Conservation (phyloP, 2,329 filamentous ascomycete species). For the Penicillium capsulatum region DNA sequence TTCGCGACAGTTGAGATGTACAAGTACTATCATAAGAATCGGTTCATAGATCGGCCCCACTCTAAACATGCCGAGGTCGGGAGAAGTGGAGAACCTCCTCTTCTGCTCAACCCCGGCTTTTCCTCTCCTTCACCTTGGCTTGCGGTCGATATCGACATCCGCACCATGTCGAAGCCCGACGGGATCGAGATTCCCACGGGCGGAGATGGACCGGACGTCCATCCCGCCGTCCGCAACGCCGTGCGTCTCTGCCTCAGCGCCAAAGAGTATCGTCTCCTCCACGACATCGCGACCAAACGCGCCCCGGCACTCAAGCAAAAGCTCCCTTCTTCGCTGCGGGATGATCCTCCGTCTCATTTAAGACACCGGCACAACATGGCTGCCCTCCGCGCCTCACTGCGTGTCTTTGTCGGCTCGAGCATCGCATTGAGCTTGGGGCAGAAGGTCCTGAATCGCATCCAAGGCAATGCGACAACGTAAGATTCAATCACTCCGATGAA, state of each 20-base stretch:
- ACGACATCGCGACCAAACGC: slow-evolving; percentile 75
- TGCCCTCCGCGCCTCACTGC: slow-evolving; percentile 65
- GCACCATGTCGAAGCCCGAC: slow-evolving; percentile 26
- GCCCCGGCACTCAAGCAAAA: slow-evolving; percentile 57
- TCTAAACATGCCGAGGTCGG: slow-evolving; percentile 9
- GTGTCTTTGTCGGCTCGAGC: slow-evolving; percentile 64
- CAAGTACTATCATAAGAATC: too few relatives aligned
- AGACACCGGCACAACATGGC: slow-evolving; percentile 65
- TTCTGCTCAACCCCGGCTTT: slow-evolving; percentile 1
- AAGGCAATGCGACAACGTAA: slow-evolving; percentile 23
- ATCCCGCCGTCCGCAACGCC: slow-evolving; percentile 77
- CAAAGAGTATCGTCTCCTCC: slow-evolving; percentile 78
- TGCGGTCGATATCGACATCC: slow-evolving; percentile 6
- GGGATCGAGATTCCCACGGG: slow-evolving; percentile 8
- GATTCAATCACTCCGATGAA: slow-evolving; percentile 2
- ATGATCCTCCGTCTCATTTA: slow-evolving; percentile 49
- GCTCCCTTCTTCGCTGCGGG: slow-evolving; percentile 48
- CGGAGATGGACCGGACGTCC: slow-evolving; percentile 35
- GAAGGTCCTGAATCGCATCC: slow-evolving; percentile 38
- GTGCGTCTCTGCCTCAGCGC: slow-evolving; percentile 79
- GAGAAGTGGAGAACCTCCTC: slow-evolving; percentile 6
- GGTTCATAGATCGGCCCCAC: too few relatives aligned
- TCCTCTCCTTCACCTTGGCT: slow-evolving; percentile 5
- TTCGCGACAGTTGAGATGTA: too few relatives aligned
- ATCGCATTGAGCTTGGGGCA: slow-evolving; percentile 62